Base-by-base conservation (phyloP, 2,329 filamentous ascomycete genomes). In the Gremmenia infestans region DNA sequence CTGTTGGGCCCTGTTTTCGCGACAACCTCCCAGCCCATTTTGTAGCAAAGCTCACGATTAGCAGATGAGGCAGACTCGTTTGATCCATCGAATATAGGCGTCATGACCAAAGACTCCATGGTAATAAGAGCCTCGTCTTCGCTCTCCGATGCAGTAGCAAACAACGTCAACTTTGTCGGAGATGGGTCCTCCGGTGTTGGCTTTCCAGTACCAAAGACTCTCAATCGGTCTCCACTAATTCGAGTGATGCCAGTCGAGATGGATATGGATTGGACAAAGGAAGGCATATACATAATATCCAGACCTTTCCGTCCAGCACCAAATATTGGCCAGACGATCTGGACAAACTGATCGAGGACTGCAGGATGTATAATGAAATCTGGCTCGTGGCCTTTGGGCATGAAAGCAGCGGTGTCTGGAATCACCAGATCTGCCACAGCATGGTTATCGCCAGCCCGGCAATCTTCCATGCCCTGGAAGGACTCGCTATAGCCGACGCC, bases 381-480 rank as follows among this genome's bases (percentile, higher is more conserved):
- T 2, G 73, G 70, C 60, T 82, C 76, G 48, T 73, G 70, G 1
- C 66, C 61, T 57, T 72, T 69, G 0, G 77, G 78, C 79, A 81
- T 81, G 1, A 67, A 60, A 1, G 67, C 60, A 1, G 67, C 67
- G 0, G 78, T 81, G 48, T 81, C 72, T 2, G 72, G 72, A 3
- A 78, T 66, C 11, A 68, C 60, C 7, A 78, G 62, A 4, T 71
- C 67, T 2, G 71, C 72, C 8, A 69, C 60, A 2, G 70, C 68
- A 35, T 67, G 64, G 5, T 48, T 50, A 22, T 65, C 62, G 11
- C 70, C 72, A 4, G 76, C 74, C 22, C 70, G 71, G 62, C 76
- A 78, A 53, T 76, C 73, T 45, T 71, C 69, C 9, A 83, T 61
- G 3, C 78, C 76, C 63, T 79, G 78, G 69, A 83, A 83, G 0